Conservation (phyloP, 352 stramenopile genomes). For the Pythium angustatum region DNA sequence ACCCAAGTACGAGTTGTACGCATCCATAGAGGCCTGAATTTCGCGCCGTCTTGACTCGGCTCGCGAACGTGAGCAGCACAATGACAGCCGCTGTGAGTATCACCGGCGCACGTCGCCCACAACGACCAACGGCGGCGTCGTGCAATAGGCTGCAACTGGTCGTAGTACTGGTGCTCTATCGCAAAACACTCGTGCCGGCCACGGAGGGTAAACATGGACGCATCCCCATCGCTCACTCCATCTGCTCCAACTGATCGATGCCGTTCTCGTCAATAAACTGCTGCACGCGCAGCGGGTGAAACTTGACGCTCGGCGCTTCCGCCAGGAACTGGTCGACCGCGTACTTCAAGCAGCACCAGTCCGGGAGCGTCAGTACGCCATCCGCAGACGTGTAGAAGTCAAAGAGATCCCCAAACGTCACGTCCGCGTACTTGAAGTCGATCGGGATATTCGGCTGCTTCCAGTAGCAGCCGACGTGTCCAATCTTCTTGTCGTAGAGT, state of each 20-base stretch:
- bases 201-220: too few relatives aligned
- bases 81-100: too few relatives aligned
- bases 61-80: too few relatives aligned
- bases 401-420: constrained; percentile 5
- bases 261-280: neutral
- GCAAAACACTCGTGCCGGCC: too few relatives aligned
- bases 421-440: constrained; percentile 1
- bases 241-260: neutral
- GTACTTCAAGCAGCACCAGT: constrained; percentile 1
- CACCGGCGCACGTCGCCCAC: too few relatives aligned
- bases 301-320: neutral
- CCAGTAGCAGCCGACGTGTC: neutral
- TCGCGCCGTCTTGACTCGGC: too few relatives aligned
- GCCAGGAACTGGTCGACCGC: neutral
- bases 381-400: neutral
- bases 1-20: too few relatives aligned
- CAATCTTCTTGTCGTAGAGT: constrained; percentile 10
- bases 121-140: too few relatives aligned
- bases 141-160: too few relatives aligned
- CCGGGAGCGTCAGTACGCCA: neutral
- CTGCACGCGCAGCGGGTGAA: neutral
- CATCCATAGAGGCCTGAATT: too few relatives aligned
- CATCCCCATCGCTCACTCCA: too few relatives aligned
- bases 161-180: too few relatives aligned
- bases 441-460: neutral